Conservation (phyloP, 345 rosid genomes). For the Moricandia moricandioides region DNA sequence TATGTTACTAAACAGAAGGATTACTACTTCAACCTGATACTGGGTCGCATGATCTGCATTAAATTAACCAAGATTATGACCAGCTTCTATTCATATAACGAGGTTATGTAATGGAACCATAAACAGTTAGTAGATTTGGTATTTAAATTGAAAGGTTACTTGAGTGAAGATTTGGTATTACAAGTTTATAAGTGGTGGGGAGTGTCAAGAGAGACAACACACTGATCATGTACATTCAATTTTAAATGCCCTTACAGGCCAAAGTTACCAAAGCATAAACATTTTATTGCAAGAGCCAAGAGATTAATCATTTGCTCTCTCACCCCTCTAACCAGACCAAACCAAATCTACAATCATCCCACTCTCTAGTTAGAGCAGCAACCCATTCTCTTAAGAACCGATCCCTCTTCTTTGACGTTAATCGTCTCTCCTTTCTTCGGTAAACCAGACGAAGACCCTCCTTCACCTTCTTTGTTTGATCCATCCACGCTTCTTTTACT, state of each 20-base stretch:
- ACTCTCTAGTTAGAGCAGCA: slow-evolving; percentile 40
- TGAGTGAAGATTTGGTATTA: background rate
- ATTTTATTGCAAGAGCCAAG: slow-evolving; percentile 12
- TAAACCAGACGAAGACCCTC: slow-evolving; percentile 19
- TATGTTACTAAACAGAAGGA: background rate
- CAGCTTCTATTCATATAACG: background rate
- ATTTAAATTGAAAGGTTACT: background rate
- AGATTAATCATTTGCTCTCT: slow-evolving; percentile 1
- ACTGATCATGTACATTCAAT: slow-evolving; percentile 4
- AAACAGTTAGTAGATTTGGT: background rate
- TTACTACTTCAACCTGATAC: background rate
- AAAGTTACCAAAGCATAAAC: slow-evolving; percentile 11
- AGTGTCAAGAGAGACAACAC: background rate
- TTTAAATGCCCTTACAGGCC: background rate
- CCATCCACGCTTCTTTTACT: slow-evolving; percentile 58
- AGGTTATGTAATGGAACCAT: background rate
- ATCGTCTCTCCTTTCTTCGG: slow-evolving; percentile 40
- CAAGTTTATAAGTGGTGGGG: slow-evolving; percentile 2
- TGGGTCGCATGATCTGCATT: too few species aligned
- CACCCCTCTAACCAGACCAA: slow-evolving; percentile 14
- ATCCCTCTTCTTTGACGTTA: slow-evolving; percentile 36
- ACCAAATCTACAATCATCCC: slow-evolving; percentile 18
- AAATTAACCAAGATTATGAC: too few species aligned
- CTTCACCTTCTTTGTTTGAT: slow-evolving; percentile 40
- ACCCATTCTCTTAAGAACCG: slow-evolving; percentile 38